Percentiles rank a stretch among this genome's conserved stretches.
Evolutionary conservation across 495 filamentous ascomycete genomes (phyloP).

Genomic region (Polyplosphaeria fusca): DNA sequence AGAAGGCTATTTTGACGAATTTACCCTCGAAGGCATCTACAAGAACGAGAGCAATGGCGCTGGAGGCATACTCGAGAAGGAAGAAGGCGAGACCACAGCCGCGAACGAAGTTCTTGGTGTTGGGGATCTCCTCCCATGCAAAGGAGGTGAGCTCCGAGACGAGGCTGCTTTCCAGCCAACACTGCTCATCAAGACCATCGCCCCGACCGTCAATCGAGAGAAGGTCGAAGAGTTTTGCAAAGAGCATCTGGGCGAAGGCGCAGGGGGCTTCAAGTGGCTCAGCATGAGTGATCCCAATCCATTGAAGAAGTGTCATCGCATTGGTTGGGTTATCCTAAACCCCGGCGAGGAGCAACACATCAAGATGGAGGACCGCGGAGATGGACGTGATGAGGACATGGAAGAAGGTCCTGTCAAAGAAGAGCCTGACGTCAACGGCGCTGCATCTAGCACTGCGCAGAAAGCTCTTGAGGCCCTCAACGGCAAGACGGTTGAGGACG

Average conservation of each 20-base stretch:
- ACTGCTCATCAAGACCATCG: constrained; percentile 95
- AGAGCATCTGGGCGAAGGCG: constrained; percentile 80
- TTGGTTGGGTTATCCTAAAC: constrained; percentile 96
- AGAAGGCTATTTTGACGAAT: constrained; percentile 82
- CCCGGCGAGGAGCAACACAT: constrained; percentile 62
- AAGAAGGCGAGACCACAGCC: constrained; percentile 87
- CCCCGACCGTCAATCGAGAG: constrained; percentile 89
- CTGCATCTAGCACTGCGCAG: constrained; percentile 56
- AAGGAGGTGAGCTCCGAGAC: constrained; percentile 77
- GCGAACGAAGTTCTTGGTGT: constrained; percentile 90
- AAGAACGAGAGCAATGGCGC: constrained; percentile 88
- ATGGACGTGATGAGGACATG: constrained; percentile 62
- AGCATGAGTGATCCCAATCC: constrained; percentile 96
- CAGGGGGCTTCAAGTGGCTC: constrained; percentile 86
- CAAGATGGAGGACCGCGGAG: constrained; percentile 56
- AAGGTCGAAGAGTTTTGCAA: constrained; percentile 92
- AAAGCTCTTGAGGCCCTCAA: constrained; percentile 90
- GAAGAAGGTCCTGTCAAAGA: constrained; percentile 55
- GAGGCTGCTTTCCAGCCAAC: constrained; percentile 81
- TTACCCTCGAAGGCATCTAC: constrained; percentile 90
- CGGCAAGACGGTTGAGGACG: constrained; percentile 92
- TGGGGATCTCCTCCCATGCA: constrained; percentile 77
- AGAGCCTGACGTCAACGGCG: constrained; percentile 41
- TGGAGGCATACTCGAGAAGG: constrained; percentile 84
- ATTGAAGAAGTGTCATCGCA: constrained; percentile 92